Evolutionary conservation across 148 eudicot species (phyloP).

Genomic region (Tetragonia tetragonoides): DNA sequence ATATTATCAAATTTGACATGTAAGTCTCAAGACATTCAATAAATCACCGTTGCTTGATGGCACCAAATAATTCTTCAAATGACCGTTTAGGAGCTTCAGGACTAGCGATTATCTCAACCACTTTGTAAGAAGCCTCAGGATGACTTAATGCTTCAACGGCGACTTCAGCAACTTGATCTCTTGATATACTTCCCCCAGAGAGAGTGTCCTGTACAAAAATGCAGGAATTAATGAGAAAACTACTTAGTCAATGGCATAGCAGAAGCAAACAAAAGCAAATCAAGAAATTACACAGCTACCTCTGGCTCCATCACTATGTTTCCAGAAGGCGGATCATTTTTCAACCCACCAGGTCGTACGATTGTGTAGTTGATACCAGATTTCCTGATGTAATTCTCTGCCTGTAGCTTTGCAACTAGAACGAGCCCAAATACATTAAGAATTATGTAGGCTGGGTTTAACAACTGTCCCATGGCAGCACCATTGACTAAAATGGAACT

Average conservation of each 20-base stretch:
- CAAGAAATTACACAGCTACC: conserved; percentile 35
- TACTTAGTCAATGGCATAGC: background rate
- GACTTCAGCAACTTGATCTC: conserved; percentile 96
- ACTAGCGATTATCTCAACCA: conserved; percentile 86
- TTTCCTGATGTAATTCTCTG: conserved; percentile 70
- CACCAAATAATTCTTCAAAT: conserved; percentile 60
- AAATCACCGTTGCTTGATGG: conserved; percentile 55
- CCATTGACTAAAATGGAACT: conserved; percentile 94
- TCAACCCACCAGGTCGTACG: conserved; percentile 89
- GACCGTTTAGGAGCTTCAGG: conserved; percentile 75
- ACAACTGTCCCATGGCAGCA: conserved; percentile 95
- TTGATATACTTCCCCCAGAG: conserved; percentile 69
- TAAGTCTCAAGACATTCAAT: background rate
- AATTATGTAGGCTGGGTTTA: conserved; percentile 85
- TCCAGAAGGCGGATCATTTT: conserved; percentile 86
- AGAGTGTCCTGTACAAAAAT: conserved; percentile 59
- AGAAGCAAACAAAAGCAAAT: background rate
- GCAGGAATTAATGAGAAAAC: background rate
- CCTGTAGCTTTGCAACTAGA: conserved; percentile 90
- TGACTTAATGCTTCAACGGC: conserved; percentile 77
- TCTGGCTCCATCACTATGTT: conserved; percentile 88
- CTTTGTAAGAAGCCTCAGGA: conserved; percentile 78
- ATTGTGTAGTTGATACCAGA: conserved; percentile 93
- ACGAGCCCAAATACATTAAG: conserved; percentile 84
- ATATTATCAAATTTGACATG: background rate